Evolutionary conservation across 306 rosid species (phyloP).

Genomic region (Pachyrhizus erosus): DNA sequence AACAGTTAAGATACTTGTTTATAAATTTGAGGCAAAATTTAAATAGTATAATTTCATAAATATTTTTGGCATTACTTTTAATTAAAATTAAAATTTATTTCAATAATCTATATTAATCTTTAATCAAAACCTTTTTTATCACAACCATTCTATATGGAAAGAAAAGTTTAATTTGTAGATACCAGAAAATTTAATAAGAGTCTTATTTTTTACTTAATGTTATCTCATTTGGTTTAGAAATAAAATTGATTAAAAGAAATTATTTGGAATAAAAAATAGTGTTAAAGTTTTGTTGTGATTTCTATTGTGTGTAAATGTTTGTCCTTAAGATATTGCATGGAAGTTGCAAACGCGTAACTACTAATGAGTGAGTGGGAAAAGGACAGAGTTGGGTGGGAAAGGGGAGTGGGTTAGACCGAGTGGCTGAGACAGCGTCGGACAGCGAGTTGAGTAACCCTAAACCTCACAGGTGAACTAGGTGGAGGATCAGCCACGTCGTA

Average conservation of each 20-base stretch:
- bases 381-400: neutral
- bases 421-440: conserved; percentile 13
- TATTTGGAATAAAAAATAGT: too few relatives aligned
- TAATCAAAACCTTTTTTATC: neutral
- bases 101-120: neutral
- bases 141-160: too few relatives aligned
- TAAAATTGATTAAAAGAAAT: too few relatives aligned
- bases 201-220: too few relatives aligned
- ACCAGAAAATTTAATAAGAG: too few relatives aligned
- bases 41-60: neutral
- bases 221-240: too few relatives aligned
- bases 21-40: neutral
- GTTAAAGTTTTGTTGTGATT: too few relatives aligned
- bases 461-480: conserved; percentile 24
- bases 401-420: neutral
- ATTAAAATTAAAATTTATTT: neutral
- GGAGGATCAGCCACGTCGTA: conserved; percentile 26
- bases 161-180: neutral
- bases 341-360: neutral
- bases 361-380: neutral
- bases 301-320: neutral
- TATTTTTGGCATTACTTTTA: neutral
- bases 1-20: neutral
- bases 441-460: neutral
- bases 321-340: neutral